Evolutionary conservation across 495 filamentous ascomycete species (phyloP), one percentile per base, ranked within the genome.

Genomic region (Aspergillus baeticus): DNA sequence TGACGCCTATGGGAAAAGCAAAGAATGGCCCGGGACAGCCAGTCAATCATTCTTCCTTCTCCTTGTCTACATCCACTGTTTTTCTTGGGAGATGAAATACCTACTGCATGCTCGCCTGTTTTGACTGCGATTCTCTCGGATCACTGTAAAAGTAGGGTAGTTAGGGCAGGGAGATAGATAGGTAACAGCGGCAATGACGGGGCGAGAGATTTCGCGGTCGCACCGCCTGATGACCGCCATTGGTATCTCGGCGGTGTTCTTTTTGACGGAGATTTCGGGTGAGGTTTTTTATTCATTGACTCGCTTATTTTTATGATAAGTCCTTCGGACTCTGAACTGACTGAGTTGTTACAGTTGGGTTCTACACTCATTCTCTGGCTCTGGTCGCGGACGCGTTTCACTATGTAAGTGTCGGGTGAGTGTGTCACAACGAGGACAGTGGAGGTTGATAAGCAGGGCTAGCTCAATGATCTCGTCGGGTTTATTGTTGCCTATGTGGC

Each of bases 321-420:
- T 22, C 15, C 22, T 22, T 42, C 4, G 15, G 10, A 20, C n/a
- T 21, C 52, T 7, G 11, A n/a, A n/a, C n/a, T n/a, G n/a, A n/a
- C 49, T 54, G 37, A 41, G 39, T 49, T 11, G 37, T 13, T 34
- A 48, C 36, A 77, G 83, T 89, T 47, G 92, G 92, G 21, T 88
- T 93, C 62, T 77, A 84, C 35, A 91, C 92, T 26, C 84, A 87
- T 61, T 96, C 91, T 20, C 81, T 97, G 36, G 92, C 92, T 6
- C 71, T 97, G 54, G 87, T 92, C 60, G 92, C 92, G 15, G 92
- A 97, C 77, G 88, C 92, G 42, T 96, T 96, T 65, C 92, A 97
- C 66, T 96, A 96, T 86, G 87, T 91, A 74, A 54, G 80, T 29
- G 26, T 29, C 26, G 26, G 26, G 26, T 60, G 35, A 46, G 17